phyloP scores from a whole-genome alignment of 371 early-diverging fungal species.

The Mucor velutinosus region DNA sequence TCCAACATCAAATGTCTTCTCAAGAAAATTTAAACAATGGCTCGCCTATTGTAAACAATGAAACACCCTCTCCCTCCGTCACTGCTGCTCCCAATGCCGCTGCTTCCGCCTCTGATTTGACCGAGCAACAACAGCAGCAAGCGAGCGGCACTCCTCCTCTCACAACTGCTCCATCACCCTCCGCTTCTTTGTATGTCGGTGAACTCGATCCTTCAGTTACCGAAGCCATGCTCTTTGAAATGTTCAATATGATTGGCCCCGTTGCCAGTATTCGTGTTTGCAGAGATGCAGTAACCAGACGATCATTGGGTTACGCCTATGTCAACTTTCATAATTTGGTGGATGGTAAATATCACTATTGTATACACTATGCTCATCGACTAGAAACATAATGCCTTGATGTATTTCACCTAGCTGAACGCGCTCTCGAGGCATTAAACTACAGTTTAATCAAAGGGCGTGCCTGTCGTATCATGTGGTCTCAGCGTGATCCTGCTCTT shows the following conservation, averaged over 20 bases:
- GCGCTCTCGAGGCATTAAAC: conserved; percentile 93
- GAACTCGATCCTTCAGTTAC: conserved; percentile 93
- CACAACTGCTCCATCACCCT: conserved; percentile 48
- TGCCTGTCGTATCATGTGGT: conserved; percentile 99
- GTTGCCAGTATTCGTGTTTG: conserved; percentile 97
- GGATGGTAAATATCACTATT: conserved; percentile 59
- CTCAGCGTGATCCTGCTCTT: conserved; percentile 95
- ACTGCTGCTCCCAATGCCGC: neutral
- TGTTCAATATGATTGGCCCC: conserved; percentile 93
- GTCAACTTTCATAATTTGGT: conserved; percentile 88
- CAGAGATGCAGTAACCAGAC: conserved; percentile 95
- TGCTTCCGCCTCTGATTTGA: neutral
- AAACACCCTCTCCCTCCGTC: neutral
- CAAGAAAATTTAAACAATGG: neutral
- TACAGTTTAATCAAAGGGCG: conserved; percentile 91
- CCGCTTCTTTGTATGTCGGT: conserved; percentile 86
- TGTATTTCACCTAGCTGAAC: conserved; percentile 68
- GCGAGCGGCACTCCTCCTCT: conserved; percentile 22
- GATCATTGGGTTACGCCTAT: conserved; percentile 96
- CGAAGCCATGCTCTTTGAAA: conserved; percentile 95
- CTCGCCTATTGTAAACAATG: neutral
- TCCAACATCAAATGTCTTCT: neutral
- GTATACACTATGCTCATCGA: conserved; percentile 1
- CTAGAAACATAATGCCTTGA: conserved; percentile 11
- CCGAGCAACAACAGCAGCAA: conserved; percentile 5